phyloP scores from a whole-genome alignment of 1,139 yeast genomes.

The Ashbya aceris region DNA sequence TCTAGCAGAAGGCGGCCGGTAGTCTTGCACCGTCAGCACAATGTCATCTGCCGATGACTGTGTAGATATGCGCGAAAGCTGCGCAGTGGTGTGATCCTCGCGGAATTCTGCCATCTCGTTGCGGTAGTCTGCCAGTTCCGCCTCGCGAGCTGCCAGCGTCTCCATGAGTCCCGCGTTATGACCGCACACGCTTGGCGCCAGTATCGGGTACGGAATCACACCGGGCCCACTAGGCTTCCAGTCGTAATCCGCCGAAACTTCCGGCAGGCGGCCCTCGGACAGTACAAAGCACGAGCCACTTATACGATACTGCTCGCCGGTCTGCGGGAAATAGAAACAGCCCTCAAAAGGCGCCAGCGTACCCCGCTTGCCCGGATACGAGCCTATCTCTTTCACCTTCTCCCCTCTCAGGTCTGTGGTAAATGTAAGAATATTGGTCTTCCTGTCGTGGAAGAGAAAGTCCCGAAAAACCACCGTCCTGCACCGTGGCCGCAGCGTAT shows the following conservation, averaged over 20 bases:
- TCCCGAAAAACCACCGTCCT: slow-evolving; percentile 70
- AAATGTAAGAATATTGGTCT: slow-evolving; percentile 58
- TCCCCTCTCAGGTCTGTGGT: slow-evolving; percentile 65
- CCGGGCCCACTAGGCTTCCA: slow-evolving; percentile 2
- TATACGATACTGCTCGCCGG: slow-evolving; percentile 61
- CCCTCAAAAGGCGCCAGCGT: slow-evolving; percentile 47
- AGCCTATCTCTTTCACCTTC: slow-evolving; percentile 42
- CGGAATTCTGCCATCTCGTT: slow-evolving; percentile 3
- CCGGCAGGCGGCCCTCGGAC: slow-evolving; percentile 13
- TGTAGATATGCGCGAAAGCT: slow-evolving; percentile 8
- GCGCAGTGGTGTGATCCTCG: slow-evolving; percentile 6
- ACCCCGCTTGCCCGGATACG: slow-evolving; percentile 34
- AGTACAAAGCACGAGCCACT: slow-evolving; percentile 46
- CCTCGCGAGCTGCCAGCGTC: neutral
- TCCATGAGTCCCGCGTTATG: slow-evolving; percentile 11
- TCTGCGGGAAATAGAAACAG: slow-evolving; percentile 57
- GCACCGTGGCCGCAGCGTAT: slow-evolving; percentile 45
- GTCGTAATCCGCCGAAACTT: slow-evolving; percentile 13
- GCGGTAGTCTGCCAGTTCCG: neutral
- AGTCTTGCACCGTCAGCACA: slow-evolving; percentile 8
- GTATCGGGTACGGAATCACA: slow-evolving; percentile 23
- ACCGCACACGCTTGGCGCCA: slow-evolving; percentile 25
- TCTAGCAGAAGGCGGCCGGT: slow-evolving; percentile 38
- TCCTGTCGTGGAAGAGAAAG: slow-evolving; percentile 60
- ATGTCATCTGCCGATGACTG: slow-evolving; percentile 3